phyloP scores from a whole-genome alignment of 495 filamentous ascomycete species.

The Chaetomium fimeti region DNA sequence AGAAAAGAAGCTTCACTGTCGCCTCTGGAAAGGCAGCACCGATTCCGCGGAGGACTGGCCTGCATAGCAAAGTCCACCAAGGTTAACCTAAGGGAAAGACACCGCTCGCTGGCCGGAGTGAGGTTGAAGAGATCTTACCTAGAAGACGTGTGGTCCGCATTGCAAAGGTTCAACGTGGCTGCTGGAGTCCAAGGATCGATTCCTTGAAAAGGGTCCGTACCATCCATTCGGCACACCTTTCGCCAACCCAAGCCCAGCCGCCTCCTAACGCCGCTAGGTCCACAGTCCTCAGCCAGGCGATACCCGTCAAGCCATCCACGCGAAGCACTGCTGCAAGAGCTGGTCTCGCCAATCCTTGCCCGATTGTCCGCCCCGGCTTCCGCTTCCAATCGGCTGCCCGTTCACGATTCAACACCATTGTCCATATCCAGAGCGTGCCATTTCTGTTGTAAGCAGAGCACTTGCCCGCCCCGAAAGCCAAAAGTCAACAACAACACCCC shows the following conservation, averaged over 20 bases:
- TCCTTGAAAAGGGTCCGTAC: conserved; percentile 27
- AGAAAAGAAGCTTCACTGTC: conserved; percentile 22
- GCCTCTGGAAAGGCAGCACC: conserved; percentile 18
- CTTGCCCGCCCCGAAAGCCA: conserved; percentile 4
- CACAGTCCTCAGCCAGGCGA: conserved; percentile 24
- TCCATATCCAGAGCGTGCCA: not conserved
- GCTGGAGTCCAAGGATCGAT: conserved; percentile 14
- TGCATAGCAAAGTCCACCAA: conserved; percentile 15
- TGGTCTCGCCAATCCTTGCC: conserved; percentile 17
- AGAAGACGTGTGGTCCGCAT: conserved; percentile 7
- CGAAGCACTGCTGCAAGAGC: conserved; percentile 18
- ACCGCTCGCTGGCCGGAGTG: conserved; percentile 9
- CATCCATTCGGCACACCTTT: conserved; percentile 16
- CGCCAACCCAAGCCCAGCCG: conserved; percentile 18
- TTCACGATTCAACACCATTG: conserved; percentile 2
- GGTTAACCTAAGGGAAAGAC: conserved; percentile 7
- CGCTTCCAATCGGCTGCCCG: conserved; percentile 20
- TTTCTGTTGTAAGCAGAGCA: conserved; percentile 11
- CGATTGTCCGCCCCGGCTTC: not conserved
- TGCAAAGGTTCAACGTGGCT: conserved; percentile 3
- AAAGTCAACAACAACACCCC: not conserved
- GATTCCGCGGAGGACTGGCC: conserved; percentile 13
- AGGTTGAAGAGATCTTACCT: conserved; percentile 13
- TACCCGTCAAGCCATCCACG: conserved; percentile 13
- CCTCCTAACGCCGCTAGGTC: conserved; percentile 26